These are phyloP conservation scores for Microdochium nivale DNA, from an alignment of 2,329 filamentous ascomycete genomes.

Conservation along the genomic window DNA sequence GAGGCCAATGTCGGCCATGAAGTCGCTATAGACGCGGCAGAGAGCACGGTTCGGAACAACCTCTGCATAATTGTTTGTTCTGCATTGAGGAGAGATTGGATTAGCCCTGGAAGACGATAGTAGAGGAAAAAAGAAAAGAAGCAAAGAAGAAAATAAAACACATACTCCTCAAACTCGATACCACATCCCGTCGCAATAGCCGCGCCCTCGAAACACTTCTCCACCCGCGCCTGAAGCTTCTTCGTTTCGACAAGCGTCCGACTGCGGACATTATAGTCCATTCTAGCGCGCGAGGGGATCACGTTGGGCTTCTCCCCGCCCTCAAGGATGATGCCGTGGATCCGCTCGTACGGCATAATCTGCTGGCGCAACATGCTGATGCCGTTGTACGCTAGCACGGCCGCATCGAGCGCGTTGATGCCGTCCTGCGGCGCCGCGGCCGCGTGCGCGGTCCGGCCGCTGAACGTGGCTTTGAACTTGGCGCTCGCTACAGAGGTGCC, in stretches of 20 bases:
- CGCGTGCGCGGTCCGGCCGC: slow-evolving; percentile 23
- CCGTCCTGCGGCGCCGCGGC: slow-evolving; percentile 27
- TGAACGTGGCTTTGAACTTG: slow-evolving; percentile 7
- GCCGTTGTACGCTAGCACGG: slow-evolving; percentile 23
- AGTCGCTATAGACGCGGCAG: slow-evolving; percentile 29
- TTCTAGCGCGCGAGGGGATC: slow-evolving; percentile 22
- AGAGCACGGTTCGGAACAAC: slow-evolving; percentile 33
- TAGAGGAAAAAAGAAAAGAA: background rate
- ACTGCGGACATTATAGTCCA: slow-evolving; percentile 35
- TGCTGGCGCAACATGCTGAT: slow-evolving; percentile 22
- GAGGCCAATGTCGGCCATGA: slow-evolving; percentile 24
- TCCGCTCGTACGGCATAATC: slow-evolving; percentile 3
- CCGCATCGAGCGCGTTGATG: slow-evolving; percentile 28
- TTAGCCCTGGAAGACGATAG: no score
- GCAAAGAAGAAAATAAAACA: background rate
- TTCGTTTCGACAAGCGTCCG: slow-evolving; percentile 14
- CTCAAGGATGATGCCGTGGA: slow-evolving; percentile 6
- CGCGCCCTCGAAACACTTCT: slow-evolving; percentile 27
- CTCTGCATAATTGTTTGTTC: slow-evolving; percentile 29
- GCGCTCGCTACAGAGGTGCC: background rate
- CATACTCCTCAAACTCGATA: background rate
- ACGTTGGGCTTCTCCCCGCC: slow-evolving; percentile 6
- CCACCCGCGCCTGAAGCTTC: background rate
- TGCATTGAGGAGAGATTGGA: no score
- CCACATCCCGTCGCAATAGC: slow-evolving; percentile 20